A percentile compares a stretch with the other conserved stretches of the same genome.
Evolutionary conservation across 805 yeast genomes (phyloP).

Genomic region (Wickerhamiella brachini): DNA sequence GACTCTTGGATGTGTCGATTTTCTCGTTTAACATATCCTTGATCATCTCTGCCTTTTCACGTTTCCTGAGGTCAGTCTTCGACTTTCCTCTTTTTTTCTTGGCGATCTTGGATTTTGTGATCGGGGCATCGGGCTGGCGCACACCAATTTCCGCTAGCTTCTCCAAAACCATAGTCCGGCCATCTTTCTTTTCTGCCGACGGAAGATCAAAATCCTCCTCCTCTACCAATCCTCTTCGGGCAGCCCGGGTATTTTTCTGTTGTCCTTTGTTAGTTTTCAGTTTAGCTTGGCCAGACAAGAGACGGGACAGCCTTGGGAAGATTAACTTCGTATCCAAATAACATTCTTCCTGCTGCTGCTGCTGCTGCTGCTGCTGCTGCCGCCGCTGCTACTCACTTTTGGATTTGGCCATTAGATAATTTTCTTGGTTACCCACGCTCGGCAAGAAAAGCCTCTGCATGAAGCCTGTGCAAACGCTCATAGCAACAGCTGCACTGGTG

Average conservation of each 20-base stretch:
- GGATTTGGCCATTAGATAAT: neutral
- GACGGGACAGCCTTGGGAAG: no score
- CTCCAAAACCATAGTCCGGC: slow-evolving; percentile 17
- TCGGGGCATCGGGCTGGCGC: slow-evolving; percentile 9
- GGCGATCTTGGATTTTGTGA: neutral
- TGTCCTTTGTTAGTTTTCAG: neutral
- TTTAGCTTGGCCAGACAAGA: no score
- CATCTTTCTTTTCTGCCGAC: slow-evolving; percentile 2
- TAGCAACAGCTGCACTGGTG: neutral
- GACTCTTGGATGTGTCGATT: slow-evolving; percentile 16
- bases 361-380: no score
- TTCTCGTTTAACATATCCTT: slow-evolving; percentile 20
- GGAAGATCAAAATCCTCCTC: neutral
- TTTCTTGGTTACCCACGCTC: neutral
- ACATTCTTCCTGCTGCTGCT: no score
- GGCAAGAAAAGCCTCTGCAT: neutral
- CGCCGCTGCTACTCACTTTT: neutral
- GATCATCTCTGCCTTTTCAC: slow-evolving; percentile 14
- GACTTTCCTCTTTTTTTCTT: slow-evolving; percentile 10
- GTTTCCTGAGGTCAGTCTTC: slow-evolving; percentile 10
- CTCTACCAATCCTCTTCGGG: slow-evolving; percentile 10
- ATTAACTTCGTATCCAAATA: no score
- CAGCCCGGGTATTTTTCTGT: slow-evolving; percentile 9
- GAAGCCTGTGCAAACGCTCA: neutral
- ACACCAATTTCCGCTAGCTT: slow-evolving; percentile 18